A percentile compares a stretch with the other conserved stretches of the same genome.
Conservation (phyloP, 1,284 basidiomycete genomes). For the Mycosarcoma maydis region DNA sequence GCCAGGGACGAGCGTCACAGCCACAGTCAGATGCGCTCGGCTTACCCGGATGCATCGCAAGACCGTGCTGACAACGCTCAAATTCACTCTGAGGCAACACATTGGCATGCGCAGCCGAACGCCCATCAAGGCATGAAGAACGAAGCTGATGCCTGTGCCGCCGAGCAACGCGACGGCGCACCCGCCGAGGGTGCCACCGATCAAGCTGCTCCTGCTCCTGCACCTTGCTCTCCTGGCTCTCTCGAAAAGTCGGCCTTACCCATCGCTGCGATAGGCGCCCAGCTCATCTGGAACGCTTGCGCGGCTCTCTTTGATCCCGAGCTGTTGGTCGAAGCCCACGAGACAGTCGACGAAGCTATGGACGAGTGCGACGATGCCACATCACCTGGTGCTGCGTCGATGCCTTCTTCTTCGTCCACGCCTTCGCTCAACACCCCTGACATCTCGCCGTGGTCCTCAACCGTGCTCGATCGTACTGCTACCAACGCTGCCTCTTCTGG, state of each 20-base stretch:
- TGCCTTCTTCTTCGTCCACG: constrained; percentile 40
- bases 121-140: constrained; percentile 1
- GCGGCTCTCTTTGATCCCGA: constrained; percentile 51
- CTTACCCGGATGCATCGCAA: constrained; percentile 10
- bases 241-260: constrained; percentile 59
- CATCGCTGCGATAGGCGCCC: constrained; percentile 59
- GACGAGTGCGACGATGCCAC: constrained; percentile 29
- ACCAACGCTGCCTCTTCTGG: constrained; percentile 5
- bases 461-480: constrained; percentile 24
- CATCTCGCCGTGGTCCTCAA: constrained; percentile 39
- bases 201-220: constrained; percentile 33
- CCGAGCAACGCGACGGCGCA: not conserved
- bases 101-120: constrained; percentile 20
- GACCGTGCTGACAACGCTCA: constrained; percentile 7
- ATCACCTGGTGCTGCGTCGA: constrained; percentile 31
- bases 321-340: constrained; percentile 32
- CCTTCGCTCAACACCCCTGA: constrained; percentile 43
- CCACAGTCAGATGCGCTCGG: constrained; percentile 1
- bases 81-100: constrained; percentile 1
- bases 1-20: constrained; percentile 9
- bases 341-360: constrained; percentile 32
- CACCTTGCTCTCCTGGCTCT: constrained; percentile 55
- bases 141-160: not conserved
- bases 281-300: constrained; percentile 62
- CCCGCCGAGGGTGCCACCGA: constrained; percentile 9